Evolutionary conservation across 1,284 basidiomycete genomes (phyloP), one percentile per base, ranked within the genome.

Genomic region (Rhizopogon parksii): DNA sequence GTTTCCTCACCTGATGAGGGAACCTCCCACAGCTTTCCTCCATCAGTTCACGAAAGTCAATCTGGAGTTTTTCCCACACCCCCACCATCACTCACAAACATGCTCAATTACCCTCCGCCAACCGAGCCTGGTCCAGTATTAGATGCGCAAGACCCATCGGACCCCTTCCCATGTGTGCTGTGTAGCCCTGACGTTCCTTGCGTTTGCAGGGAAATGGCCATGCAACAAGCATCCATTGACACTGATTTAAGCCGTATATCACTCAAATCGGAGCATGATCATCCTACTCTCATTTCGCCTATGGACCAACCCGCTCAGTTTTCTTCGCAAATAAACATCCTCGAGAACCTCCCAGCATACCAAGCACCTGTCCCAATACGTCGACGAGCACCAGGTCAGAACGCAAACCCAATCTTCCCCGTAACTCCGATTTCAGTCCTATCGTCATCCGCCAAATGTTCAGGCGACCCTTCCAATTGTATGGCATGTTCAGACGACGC

Each of bases 331-430:
- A 52, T 59, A 17, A 88, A 82, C 38, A 85, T 88, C 55, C 73
- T 89, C 32, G 85, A 90, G 55, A 83, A 87, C 59, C 74, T 87
- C 2, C 87, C 87, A 37, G 77, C 82, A 15, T 89, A 85, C 61
- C 84, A 90, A 60, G 80, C 87, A 2, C 75, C 88, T 6, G 80
- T 91, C 37, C 87, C 87, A 17, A 78, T 90, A 48, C 83, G 82
- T 51, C 80, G 83, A 38, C 76, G 76, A 32, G 58, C 68, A 48
- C 62, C 68, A 27, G 66, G 70, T 51, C 63, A 68, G 17, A 63
- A 59, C 19, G 52, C 63, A 43, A 77, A 77, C 52, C 68, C 75
- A 21, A 67, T 84, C 39, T 87, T 84, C 64, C 75, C 77, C 24
- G 68, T 83, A 53, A 63, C 57, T 4, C 59, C 66, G 12, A 52